Evolutionary conservation across 2,329 filamentous ascomycete genomes (phyloP), one percentile per base, ranked within the genome.

Genomic region (Penicillium sp.): DNA sequence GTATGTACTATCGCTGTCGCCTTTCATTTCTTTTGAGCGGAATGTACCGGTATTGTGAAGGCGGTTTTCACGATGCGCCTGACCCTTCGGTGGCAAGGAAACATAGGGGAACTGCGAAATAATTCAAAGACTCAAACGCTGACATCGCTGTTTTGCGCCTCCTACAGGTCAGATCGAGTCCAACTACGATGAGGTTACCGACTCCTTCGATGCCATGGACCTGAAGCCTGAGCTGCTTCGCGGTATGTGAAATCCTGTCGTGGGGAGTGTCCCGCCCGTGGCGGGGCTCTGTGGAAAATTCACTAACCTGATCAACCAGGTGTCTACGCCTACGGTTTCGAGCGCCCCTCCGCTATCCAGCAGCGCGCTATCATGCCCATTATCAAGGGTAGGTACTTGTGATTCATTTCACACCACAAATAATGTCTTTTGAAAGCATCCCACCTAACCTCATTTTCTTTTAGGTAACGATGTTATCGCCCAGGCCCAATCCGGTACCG

Each of bases 301-400:
- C 60, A 41, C 68, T 73, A 52, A 71, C 66, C 57, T 46, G 36
- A 41, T 56, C 50, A 13, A 55, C 47, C 74, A 89, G 88, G 91
- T 85, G 92, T 99, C 80, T 99, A 98, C 82, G 95, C 95, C 79
- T 99, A 99, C 81, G 95, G 95, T 90, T 99, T 99, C 85, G 95
- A 99, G 88, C 93, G 95, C 71, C 95, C 95, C 66, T 99, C 95
- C 83, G 94, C 95, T 79, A 99, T 99, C 74, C 95, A 99, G 90
- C 92, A 96, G 89, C 94, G 96, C 78, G 95, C 95, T 73, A 99
- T 99, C 82, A 96, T 98, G 90, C 96, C 95, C 77, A 95, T 99
- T 78, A 98, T 99, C 86, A 97, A 98, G 88, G 93, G 91, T 95
- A 83, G 79, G 89, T 75, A 60, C 43, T 11, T 18, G n/a, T n/a